Base-by-base conservation (phyloP, 352 stramenopile species). In the Sclerospora graminicola region DNA sequence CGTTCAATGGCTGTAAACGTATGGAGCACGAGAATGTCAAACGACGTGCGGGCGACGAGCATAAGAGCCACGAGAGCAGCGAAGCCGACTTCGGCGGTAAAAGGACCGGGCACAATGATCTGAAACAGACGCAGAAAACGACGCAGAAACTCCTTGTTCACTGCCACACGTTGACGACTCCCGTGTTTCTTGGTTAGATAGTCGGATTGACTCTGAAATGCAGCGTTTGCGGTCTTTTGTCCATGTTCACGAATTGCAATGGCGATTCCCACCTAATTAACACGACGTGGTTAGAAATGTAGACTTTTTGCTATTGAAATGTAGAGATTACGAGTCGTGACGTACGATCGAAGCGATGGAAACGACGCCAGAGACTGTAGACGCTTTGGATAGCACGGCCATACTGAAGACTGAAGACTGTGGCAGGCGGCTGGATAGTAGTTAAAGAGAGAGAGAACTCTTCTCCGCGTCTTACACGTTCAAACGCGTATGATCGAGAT, bases 161-260 rank as follows among this genome's bases (percentile, higher is more conserved):
- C 65, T 10, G 73, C 73, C 43, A 84, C 71, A 21, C 70, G 76
- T 14, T 82, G 62, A n/a, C 69, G 66, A 41, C 57, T 75, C 40
- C 69, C 73, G 10, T 81, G 63, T 52, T 84, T 84, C 57, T 84
- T 83, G 27, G 69, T 82, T 59, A 82, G 83, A 43, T 79, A 86
- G 49, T 83, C 60, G 33, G 76, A 86, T 38, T 89, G 69, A 24
- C 69, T 36, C 3, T 42, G 39, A 30, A 74, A 66, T 21, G 57
- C 70, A 3, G 48, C 60, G 45, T 72, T 78, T 7, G 73, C 66
- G 8, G 61, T 60, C 34, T 72, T 66, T 19, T 79, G 71, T 2
- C 77, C 77, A 41, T 82, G 60, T 41, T 81, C 51, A 30, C 71
- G 77, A 48, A 89, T 86, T 10, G 64, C 73, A 8, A 89, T 51